Evolutionary conservation across 768 basidiomycete species (phyloP), one percentile per base, ranked within the genome.

Genomic region (Chalciporus chontae): DNA sequence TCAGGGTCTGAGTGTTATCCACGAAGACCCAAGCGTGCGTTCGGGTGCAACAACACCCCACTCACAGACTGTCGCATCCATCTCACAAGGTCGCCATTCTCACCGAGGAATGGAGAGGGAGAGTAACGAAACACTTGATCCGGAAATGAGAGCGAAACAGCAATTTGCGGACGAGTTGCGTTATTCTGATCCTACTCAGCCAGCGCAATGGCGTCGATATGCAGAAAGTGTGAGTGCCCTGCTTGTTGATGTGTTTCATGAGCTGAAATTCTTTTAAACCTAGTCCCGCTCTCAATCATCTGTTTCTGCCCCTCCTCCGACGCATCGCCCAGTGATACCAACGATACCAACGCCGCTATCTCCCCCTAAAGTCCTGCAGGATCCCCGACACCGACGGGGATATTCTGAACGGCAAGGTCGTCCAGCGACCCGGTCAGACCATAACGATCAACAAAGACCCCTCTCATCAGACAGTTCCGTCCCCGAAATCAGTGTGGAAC

Each of bases 381-480:
- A 54, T 17, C 17, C 27, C 13, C 52, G 58, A n/a, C 56, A 52
- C 38, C 61, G 63, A 45, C 53, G 64, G 36, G 24, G 47, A 14
- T 9, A 51, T 10, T 59, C 57, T 36, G 66, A 64, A 19, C 66
- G 55, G 56, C 63, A 67, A 49, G 59, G 59, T 44, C 59, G 61
- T 26, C 26, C 53, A 40, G 48, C 61, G 26, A 40, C 45, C 43
- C 59, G 58, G 47, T 48, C 48, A 38, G 52, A 50, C 19, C 45
- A 51, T 39, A 55, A 41, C 21, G 52, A 65, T 46, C 57, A 56
- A 29, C 68, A 55, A 17, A 50, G 65, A 53, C 55, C 51, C 0
- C 42, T 59, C 14, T 67, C 68, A 21, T 69, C 68, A 27, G 66
- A 69, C 38, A 69, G 66, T 26, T 68, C 66, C 41, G 61, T 68